Conservation (phyloP, 2,329 filamentous ascomycete genomes). For the Talaromyces atroroseus region DNA sequence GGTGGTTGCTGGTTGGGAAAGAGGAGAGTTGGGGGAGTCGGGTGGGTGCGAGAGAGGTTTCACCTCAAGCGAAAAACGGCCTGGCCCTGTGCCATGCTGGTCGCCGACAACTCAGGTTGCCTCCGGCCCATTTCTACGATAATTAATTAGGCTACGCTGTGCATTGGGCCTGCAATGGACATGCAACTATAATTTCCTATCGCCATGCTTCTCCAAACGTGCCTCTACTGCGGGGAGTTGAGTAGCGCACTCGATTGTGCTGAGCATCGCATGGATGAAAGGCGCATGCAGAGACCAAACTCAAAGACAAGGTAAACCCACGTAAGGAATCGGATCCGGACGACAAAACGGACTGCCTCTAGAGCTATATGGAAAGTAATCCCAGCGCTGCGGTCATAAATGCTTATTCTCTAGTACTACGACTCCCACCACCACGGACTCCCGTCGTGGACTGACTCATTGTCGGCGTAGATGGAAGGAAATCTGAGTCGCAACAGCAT, state of each 20-base stretch:
- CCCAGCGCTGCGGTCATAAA: not conserved
- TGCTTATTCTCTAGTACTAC: not conserved
- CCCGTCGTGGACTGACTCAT: not conserved
- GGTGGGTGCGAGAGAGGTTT: constrained; percentile 35
- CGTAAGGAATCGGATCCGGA: not conserved
- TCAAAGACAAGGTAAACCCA: not conserved
- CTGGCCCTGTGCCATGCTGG: constrained; percentile 29
- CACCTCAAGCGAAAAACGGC: constrained; percentile 37
- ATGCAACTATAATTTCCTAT: not conserved
- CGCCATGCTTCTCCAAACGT: not conserved
- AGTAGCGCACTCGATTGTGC: not conserved
- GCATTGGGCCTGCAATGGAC: not conserved
- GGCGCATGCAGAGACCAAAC: not conserved
- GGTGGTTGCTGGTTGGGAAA: constrained; percentile 13
- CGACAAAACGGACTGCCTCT: not conserved
- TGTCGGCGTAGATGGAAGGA: not conserved
- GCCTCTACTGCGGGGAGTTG: not conserved
- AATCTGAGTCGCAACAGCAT: not conserved
- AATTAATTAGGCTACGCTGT: not conserved
- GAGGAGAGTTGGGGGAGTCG: constrained; percentile 21
- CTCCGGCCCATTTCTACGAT: constrained; percentile 1
- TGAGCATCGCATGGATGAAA: constrained; percentile 1
- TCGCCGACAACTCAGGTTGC: constrained; percentile 8
- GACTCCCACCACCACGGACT: not conserved
- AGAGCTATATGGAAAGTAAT: not conserved